Conservation (phyloP, 768 basidiomycete species). For the Rhodocollybia butyracea region DNA sequence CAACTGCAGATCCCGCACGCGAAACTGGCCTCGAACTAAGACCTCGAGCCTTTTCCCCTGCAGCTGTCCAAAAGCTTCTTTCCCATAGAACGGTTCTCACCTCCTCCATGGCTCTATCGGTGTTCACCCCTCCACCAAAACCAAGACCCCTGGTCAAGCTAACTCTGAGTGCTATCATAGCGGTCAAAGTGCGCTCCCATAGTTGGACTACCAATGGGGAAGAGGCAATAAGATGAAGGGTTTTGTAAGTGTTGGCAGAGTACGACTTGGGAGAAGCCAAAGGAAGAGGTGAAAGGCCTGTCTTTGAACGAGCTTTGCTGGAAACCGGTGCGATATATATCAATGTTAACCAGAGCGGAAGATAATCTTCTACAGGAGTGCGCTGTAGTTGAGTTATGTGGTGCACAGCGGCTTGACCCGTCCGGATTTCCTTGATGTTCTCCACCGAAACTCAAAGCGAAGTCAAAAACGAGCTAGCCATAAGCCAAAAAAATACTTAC, state of each 20-base stretch:
- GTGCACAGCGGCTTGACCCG: slow-evolving; percentile 65
- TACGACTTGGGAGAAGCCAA: not conserved
- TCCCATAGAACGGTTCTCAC: slow-evolving; percentile 74
- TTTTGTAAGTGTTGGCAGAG: slow-evolving; percentile 74
- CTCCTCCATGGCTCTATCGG: slow-evolving; percentile 60
- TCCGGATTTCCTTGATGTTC: slow-evolving; percentile 82
- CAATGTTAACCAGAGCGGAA: slow-evolving; percentile 71
- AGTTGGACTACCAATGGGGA: slow-evolving; percentile 44
- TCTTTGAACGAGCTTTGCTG: not conserved
- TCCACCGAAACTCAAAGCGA: slow-evolving; percentile 69
- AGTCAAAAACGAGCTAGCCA: not conserved
- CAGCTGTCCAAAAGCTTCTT: slow-evolving; percentile 76
- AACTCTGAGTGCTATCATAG: not conserved
- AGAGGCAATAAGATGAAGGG: slow-evolving; percentile 78
- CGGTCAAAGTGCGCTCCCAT: slow-evolving; percentile 55
- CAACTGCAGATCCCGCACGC: not conserved
- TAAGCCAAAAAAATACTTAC: slow-evolving; percentile 22
- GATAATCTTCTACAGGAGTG: slow-evolving; percentile 55
- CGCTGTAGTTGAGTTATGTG: slow-evolving; percentile 70
- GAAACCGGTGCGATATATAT: slow-evolving; percentile 53
- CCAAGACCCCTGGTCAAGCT: slow-evolving; percentile 46
- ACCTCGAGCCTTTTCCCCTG: slow-evolving; percentile 33
- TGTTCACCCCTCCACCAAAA: slow-evolving; percentile 67
- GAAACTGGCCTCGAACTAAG: not conserved
- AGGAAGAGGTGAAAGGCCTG: not conserved